Evolutionary conservation across 1,284 basidiomycete genomes (phyloP).

Genomic region (Cutaneotrichosporon mucoides): DNA sequence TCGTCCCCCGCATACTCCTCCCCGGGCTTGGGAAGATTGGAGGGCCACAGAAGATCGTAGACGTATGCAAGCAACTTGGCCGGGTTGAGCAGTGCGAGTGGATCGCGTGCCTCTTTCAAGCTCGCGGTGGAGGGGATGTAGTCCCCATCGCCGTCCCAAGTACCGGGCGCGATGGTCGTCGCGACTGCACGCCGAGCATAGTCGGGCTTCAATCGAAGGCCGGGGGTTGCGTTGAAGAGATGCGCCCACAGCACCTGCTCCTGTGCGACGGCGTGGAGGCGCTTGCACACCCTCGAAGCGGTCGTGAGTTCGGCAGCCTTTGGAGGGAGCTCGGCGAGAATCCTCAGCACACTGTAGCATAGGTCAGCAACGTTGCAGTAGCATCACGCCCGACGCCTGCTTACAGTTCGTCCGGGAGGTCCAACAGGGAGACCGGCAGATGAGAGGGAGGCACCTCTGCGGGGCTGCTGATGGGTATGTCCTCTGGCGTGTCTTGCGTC

Average conservation of each 20-base stretch:
- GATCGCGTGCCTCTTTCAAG: background rate
- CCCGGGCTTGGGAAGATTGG: background rate
- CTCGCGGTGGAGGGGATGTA: background rate
- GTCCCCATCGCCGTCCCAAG: conserved; percentile 18
- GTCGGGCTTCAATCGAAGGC: conserved; percentile 15
- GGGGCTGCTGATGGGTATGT: background rate
- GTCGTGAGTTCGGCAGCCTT: conserved; percentile 16
- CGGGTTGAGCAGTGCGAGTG: background rate
- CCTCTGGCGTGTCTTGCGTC: background rate
- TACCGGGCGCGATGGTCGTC: conserved; percentile 15
- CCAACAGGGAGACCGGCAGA: conserved; percentile 3
- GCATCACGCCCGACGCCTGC: conserved; percentile 1
- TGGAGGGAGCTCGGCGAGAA: conserved; percentile 28
- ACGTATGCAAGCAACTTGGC: background rate
- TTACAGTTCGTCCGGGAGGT: conserved; percentile 40
- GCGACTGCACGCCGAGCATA: conserved; percentile 10
- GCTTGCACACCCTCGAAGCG: conserved; percentile 20
- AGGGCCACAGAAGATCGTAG: background rate
- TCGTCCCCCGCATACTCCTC: background rate
- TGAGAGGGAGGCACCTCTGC: background rate
- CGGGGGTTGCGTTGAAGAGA: conserved; percentile 16
- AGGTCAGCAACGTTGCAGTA: background rate
- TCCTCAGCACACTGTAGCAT: conserved; percentile 25
- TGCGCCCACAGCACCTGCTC: conserved; percentile 29
- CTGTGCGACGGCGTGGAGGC: conserved; percentile 26